Base-by-base conservation (phyloP, 352 stramenopile species). In the Pythium rhizo-oryzae region DNA sequence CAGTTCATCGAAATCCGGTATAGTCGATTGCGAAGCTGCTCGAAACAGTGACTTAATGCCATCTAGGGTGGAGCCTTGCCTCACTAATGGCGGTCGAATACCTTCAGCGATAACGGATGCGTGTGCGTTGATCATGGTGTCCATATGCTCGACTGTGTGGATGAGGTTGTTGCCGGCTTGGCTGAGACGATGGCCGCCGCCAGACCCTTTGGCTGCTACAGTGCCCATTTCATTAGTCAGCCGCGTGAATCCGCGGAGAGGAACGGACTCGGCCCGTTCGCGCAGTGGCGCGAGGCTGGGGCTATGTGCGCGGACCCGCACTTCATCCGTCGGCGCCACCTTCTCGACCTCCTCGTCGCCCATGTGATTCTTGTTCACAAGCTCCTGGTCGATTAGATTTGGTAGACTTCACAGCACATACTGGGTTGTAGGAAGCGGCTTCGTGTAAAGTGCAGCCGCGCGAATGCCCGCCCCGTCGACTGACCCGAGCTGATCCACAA, bases 141-240 rank as follows among this genome's bases (percentile, higher is more conserved):
- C 78, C 56, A 85, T 55, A 39, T 78, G 72, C 58, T 82, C 70
- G 7, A 85, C 73, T n/a, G 74, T 67, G 37, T 78, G 74, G 8
- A 84, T 51, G 21, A 80, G 59, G 50, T 64, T 77, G 24, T 77
- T 72, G 5, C 65, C 72, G 5, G 24, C 54, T 25, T 58, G 18
- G 25, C 19, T 59, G 11, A 68, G 9, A 49, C 53, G 24, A 25
- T 41, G 59, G 46, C 58, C 28, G 12, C n/a, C 9, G 19, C 7
- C 21, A 11, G 54, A 28, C 8, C 41, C 62, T 21, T 15, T n/a
- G 0, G 44, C 7, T 11, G 28, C 28, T 21, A 11, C 25, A 7
- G 7, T 54, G 23, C 28, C 52, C 1, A 6, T 12, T 46, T 16
- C 52, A 28, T 0, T 23, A 12, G 39, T 13, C 15, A 52, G 41